Evolutionary conservation across 163 green algal genomes (phyloP).

Genomic region (Volvox carteri): DNA sequence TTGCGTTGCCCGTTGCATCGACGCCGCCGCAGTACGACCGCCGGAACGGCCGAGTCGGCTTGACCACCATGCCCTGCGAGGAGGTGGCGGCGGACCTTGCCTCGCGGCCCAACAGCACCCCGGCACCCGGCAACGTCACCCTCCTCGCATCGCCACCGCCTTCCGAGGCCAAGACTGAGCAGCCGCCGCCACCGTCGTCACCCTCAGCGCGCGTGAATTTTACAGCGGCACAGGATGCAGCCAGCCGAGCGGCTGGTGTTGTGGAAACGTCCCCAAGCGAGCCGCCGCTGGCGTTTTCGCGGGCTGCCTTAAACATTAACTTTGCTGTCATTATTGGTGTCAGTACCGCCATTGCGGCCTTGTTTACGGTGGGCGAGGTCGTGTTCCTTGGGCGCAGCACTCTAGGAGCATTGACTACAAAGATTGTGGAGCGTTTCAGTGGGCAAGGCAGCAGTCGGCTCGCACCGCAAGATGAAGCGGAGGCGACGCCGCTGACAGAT

Average conservation of each 20-base stretch:
- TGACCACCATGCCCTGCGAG: constrained; percentile 71
- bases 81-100: not conserved
- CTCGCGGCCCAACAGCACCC: not conserved
- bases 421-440: not conserved
- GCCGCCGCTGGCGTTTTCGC: not conserved
- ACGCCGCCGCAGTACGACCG: constrained; percentile 84
- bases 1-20: too few relatives aligned
- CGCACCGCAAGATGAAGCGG: not conserved
- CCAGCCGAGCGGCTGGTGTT: not conserved
- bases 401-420: not conserved
- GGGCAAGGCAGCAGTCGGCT: not conserved
- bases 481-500: not conserved
- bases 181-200: not conserved
- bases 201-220: not conserved
- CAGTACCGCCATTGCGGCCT: not conserved
- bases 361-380: constrained; percentile 7
- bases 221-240: not conserved
- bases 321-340: not conserved
- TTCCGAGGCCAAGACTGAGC: not conserved
- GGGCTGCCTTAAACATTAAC: not conserved
- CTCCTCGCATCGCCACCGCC: not conserved
- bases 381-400: constrained; percentile 10
- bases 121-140: not conserved
- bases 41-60: constrained; percentile 74
- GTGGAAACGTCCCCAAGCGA: too few relatives aligned